Evolutionary conservation across 139 green algal species (phyloP).

Genomic region (Dunaliella primolecta): DNA sequence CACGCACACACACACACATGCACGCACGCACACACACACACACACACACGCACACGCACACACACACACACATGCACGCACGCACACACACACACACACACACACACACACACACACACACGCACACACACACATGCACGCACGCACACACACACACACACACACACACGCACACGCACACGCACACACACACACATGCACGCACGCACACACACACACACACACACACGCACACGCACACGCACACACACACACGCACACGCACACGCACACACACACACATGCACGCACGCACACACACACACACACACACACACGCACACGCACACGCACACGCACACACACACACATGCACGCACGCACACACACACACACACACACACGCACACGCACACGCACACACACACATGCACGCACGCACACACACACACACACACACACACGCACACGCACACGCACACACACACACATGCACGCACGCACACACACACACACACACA

Average conservation of each 20-base stretch:
- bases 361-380: no score
- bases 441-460: background rate
- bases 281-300: background rate
- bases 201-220: background rate
- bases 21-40: slow-evolving; percentile 4
- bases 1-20: background rate
- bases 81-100: no score
- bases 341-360: no score
- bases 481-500: background rate
- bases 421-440: slow-evolving; percentile 15
- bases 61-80: no score
- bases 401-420: slow-evolving; percentile 1
- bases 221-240: no score
- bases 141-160: slow-evolving; percentile 11
- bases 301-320: background rate
- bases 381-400: slow-evolving; percentile 1
- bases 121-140: slow-evolving; percentile 3
- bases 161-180: background rate
- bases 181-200: background rate
- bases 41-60: background rate
- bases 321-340: background rate
- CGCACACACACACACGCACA: slow-evolving; percentile 12
- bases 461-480: background rate
- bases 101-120: slow-evolving; percentile 6
- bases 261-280: background rate